phyloP scores from a whole-genome alignment of 768 basidiomycete genomes.

The Mycena capillaripes region DNA sequence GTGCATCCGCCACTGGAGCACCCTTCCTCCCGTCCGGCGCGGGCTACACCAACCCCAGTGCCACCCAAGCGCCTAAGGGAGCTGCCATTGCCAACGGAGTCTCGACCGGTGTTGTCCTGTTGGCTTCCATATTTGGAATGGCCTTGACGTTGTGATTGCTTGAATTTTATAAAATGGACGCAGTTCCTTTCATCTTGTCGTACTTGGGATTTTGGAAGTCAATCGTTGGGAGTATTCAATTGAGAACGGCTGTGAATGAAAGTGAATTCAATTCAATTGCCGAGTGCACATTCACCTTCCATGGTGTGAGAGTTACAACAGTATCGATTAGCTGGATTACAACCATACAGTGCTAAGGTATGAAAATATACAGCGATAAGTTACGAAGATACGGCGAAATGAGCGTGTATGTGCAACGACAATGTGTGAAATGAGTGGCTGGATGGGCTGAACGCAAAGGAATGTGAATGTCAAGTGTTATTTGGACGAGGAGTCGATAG shows the following conservation, averaged over 20 bases:
- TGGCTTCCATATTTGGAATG: conserved; percentile 1
- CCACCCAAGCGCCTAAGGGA: neutral
- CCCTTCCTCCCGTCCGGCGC: neutral
- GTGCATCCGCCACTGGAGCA: conserved; percentile 2
- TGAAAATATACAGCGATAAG: neutral
- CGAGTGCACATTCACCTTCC: neutral
- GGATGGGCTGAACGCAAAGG: neutral
- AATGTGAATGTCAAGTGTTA: neutral
- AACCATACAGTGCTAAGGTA: neutral
- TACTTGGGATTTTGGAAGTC: too few species aligned
- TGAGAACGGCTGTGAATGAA: neutral
- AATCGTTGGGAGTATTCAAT: neutral
- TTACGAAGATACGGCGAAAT: neutral
- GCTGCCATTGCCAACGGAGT: conserved; percentile 1
- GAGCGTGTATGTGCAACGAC: neutral
- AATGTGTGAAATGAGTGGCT: neutral
- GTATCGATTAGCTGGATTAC: neutral
- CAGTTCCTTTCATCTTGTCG: too few species aligned
- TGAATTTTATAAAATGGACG: too few species aligned
- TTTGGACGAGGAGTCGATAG: conserved; percentile 16
- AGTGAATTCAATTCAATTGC: too few species aligned
- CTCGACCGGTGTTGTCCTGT: neutral
- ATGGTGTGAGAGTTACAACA: neutral
- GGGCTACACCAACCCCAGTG: neutral
- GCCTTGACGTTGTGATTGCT: conserved; percentile 7